phyloP scores from a whole-genome alignment of 2,329 filamentous ascomycete species.

The Ophiobolus disseminans region DNA sequence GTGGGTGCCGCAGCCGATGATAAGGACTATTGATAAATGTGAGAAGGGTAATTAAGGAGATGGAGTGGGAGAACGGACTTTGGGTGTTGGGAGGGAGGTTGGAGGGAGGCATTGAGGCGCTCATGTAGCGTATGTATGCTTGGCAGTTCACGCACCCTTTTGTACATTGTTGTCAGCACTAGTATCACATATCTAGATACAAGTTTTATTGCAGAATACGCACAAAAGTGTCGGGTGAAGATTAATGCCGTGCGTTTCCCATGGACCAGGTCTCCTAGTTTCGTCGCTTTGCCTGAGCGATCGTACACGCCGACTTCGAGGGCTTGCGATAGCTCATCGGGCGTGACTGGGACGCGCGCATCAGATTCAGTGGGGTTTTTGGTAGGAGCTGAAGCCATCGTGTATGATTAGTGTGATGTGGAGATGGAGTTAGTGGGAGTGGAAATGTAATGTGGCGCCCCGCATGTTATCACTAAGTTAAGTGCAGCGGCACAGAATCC shows the following conservation, averaged over 20 bases:
- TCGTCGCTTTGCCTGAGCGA: constrained; percentile 15
- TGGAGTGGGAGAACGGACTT: constrained; percentile 9
- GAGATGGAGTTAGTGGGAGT: too few relatives aligned
- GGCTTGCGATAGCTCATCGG: constrained; percentile 20
- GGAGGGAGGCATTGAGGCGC: constrained; percentile 25
- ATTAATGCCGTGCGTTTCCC: constrained; percentile 24
- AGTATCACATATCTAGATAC: neutral
- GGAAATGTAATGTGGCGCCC: too few relatives aligned
- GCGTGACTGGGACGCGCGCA: constrained; percentile 1
- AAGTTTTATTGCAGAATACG: constrained; percentile 3
- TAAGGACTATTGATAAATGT: constrained; percentile 17
- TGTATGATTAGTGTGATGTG: too few relatives aligned
- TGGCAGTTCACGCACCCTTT: constrained; percentile 39
- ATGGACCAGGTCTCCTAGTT: constrained; percentile 22
- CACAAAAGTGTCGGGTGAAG: constrained; percentile 35
- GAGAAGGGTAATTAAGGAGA: neutral
- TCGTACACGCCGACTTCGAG: constrained; percentile 26
- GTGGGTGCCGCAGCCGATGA: constrained; percentile 31
- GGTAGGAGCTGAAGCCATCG: too few relatives aligned
- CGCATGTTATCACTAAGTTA: too few relatives aligned
- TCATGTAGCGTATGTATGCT: constrained; percentile 28
- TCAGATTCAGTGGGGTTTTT: too few relatives aligned
- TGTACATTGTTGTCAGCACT: too few relatives aligned
- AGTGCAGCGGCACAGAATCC: too few relatives aligned
- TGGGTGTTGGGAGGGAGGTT: constrained; percentile 26